Evolutionary conservation across 1,284 basidiomycete genomes (phyloP).

Genomic region (Microbotryomycetes sp.): DNA sequence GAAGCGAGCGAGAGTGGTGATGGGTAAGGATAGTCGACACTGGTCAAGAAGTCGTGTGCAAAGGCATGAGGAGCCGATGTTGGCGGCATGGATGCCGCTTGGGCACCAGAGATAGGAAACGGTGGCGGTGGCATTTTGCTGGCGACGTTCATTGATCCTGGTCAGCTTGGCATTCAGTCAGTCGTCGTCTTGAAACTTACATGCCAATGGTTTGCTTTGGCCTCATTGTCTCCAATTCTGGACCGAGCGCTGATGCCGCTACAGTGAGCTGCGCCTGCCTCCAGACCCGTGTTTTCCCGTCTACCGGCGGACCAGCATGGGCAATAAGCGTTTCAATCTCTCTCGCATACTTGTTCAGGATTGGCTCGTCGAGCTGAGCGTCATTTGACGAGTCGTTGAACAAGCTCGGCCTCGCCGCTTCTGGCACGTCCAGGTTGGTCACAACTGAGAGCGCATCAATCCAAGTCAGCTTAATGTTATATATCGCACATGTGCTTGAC

Average conservation of each 20-base stretch:
- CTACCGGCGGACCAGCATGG: neutral
- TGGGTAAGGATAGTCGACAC: constrained; percentile 4
- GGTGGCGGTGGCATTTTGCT: neutral
- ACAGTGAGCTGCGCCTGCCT: neutral
- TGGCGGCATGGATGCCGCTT: neutral
- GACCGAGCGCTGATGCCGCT: neutral
- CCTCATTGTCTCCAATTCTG: neutral
- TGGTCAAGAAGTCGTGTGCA: constrained; percentile 6
- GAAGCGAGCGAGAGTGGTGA: neutral
- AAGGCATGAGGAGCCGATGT: neutral
- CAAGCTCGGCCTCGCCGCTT: constrained; percentile 12
- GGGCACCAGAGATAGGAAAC: neutral
- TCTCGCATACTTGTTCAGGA: constrained; percentile 15
- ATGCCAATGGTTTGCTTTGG: neutral
- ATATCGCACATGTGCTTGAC: neutral
- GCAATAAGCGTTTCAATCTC: constrained; percentile 11
- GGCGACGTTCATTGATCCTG: neutral
- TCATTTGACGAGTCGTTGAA: neutral
- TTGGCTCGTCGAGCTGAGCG: constrained; percentile 8
- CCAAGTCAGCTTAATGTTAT: neutral
- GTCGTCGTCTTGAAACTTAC: neutral
- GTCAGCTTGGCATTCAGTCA: no score
- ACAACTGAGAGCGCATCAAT: constrained; percentile 6
- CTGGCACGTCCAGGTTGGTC: constrained; percentile 13
- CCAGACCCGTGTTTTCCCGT: neutral